Base-by-base conservation (phyloP, 2,329 filamentous ascomycete species). In the Fusarium tjaetaba region DNA sequence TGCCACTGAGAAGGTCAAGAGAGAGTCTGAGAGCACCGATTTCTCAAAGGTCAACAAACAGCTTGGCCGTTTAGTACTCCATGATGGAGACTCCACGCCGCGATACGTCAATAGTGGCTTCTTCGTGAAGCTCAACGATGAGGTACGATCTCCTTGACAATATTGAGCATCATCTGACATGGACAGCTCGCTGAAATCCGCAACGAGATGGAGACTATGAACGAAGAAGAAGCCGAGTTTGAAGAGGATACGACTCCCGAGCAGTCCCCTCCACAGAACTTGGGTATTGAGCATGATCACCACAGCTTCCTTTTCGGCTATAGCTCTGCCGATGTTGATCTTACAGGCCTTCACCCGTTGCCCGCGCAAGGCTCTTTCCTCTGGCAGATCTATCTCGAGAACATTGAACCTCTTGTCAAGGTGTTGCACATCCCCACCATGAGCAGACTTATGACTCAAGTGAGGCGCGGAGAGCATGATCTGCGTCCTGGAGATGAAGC, bases 21-120 rank as follows among this genome's bases (percentile, higher is more conserved):
- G 52, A 72, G 71, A 68, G 64, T 80, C 46, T 28, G 76, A 57
- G 70, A 79, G 49, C 73, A 87, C 49, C 84, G 89, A 63, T 90
- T 93, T 80, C 52, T 56, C 69, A 49, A 51, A 41, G 5, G 22
- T 70, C 20, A 42, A 70, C 26, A 74, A 66, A 49, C 68, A 73
- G 28, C 68, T 73, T 15, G 91, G 92, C 7, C 85, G 92, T 36
- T 82, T 95, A 63, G 91, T 94, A 1, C 84, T 94, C 38, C 91
- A 92, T 68, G 91, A 94, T 65, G 86, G 86, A 65, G 91, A 91
- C 39, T 89, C 88, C 68, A 91, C 90, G 48, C 91, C 90, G 55
- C 85, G 91, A 77, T 95, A 95, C 79, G 89, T 95, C 72, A 93
- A 92, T 81, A 93, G 90, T 79, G 91, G 89, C 16, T 94, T 94